Evolutionary conservation across 2,329 filamentous ascomycete species (phyloP).

Genomic region (Fusarium proliferatum): DNA sequence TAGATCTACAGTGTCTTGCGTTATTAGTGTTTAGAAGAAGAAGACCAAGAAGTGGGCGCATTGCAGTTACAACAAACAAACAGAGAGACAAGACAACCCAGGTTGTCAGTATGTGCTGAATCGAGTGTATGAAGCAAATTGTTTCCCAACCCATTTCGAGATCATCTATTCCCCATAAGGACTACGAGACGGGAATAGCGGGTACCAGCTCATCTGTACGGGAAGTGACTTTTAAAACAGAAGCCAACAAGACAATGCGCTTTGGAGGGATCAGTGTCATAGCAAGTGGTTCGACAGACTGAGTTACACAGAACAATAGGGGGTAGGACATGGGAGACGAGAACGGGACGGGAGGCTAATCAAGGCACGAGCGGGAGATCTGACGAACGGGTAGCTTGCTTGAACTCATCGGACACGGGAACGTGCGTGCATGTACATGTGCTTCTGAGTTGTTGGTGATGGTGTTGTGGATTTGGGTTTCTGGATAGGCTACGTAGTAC

Average conservation of each 20-base stretch:
- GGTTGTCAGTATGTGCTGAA: neutral
- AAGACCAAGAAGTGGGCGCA: neutral
- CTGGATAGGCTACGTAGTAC: slow-evolving; percentile 8
- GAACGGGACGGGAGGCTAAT: slow-evolving; percentile 25
- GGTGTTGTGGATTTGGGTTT: neutral
- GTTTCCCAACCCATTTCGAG: neutral
- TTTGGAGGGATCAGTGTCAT: neutral
- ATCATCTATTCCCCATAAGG: neutral
- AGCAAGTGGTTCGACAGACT: neutral
- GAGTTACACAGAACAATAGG: slow-evolving; percentile 11
- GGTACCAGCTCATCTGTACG: slow-evolving; percentile 19
- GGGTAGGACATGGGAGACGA: slow-evolving; percentile 23
- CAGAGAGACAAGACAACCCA: neutral
- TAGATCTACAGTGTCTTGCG: slow-evolving; percentile 1
- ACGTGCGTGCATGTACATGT: slow-evolving; percentile 38
- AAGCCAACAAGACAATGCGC: slow-evolving; percentile 1
- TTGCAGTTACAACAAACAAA: neutral
- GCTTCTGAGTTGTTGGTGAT: slow-evolving; percentile 28
- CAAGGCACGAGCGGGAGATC: slow-evolving; percentile 38
- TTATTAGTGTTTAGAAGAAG: neutral
- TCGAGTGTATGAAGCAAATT: neutral
- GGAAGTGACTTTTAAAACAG: slow-evolving; percentile 11
- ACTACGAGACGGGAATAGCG: neutral
- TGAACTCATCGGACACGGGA: slow-evolving; percentile 47
- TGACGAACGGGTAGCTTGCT: slow-evolving; percentile 44